A percentile compares a stretch with the other conserved stretches of the same genome.
phyloP scores from a whole-genome alignment of 2,329 filamentous ascomycete species.

The Aspergillus quadrilineatus region DNA sequence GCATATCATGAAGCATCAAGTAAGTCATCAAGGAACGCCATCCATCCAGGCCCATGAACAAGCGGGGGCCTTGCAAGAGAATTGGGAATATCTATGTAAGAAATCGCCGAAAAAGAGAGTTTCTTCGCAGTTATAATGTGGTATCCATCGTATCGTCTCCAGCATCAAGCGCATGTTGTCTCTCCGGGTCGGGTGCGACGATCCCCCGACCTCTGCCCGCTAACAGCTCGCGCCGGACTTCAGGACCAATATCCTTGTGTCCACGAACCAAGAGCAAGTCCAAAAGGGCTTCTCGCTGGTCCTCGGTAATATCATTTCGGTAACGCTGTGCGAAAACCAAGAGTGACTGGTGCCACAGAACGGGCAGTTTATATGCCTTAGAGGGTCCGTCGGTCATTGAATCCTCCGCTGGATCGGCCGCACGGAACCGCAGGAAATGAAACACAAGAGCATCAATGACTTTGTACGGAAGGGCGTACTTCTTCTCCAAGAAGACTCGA shows the following conservation, averaged over 20 bases:
- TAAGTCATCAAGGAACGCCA: constrained; percentile 13
- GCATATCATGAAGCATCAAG: constrained; percentile 10
- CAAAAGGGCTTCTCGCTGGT: constrained; percentile 85
- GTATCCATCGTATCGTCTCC: constrained; percentile 91
- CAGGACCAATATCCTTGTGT: constrained; percentile 84
- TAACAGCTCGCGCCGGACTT: constrained; percentile 83
- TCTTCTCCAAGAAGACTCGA: constrained; percentile 89
- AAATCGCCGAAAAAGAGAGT: not conserved
- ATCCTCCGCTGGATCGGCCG: constrained; percentile 57
- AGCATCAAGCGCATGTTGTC: constrained; percentile 63
- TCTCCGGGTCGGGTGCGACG: constrained; percentile 44
- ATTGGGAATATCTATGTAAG: not conserved
- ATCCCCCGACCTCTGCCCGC: constrained; percentile 85
- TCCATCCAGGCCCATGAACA: constrained; percentile 8
- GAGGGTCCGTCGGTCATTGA: constrained; percentile 51
- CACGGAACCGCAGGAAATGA: constrained; percentile 89
- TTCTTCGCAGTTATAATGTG: constrained; percentile 38
- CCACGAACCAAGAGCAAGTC: constrained; percentile 83
- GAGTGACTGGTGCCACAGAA: constrained; percentile 94
- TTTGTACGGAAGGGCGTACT: constrained; percentile 92
- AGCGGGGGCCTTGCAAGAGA: not conserved
- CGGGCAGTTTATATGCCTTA: constrained; percentile 68
- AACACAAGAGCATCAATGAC: constrained; percentile 94
- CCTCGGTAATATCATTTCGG: constrained; percentile 92
- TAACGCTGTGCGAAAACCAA: constrained; percentile 92